Evolutionary conservation across 352 stramenopile genomes (phyloP).

Genomic region (Aphanomyces astaci): DNA sequence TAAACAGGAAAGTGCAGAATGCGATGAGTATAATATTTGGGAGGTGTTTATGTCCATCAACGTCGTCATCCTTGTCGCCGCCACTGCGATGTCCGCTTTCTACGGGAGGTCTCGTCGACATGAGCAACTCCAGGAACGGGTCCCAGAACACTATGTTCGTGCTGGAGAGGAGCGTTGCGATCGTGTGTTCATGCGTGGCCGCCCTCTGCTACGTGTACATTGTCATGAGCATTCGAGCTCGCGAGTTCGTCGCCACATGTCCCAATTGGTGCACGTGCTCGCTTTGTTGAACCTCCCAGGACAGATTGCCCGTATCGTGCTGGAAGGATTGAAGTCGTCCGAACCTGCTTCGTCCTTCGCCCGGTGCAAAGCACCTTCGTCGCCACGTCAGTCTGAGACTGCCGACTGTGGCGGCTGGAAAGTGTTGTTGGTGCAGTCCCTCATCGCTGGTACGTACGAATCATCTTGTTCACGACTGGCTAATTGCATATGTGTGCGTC

Average conservation of each 20-base stretch:
- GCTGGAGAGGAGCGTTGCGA: not conserved
- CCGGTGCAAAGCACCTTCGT: not conserved
- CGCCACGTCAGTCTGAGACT: not conserved
- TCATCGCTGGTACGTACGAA: not conserved
- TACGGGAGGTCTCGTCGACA: not conserved
- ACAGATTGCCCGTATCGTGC: slow-evolving; percentile 59
- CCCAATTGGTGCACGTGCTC: slow-evolving; percentile 78
- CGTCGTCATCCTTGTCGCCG: no score
- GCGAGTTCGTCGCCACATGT: slow-evolving; percentile 23
- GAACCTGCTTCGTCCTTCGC: not conserved
- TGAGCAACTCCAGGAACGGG: not conserved
- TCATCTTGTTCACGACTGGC: no score
- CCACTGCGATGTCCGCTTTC: not conserved
- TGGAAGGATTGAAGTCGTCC: slow-evolving; percentile 1
- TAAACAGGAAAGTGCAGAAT: no score
- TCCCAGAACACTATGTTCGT: not conserved
- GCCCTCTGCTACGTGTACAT: slow-evolving; percentile 79
- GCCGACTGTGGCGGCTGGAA: not conserved
- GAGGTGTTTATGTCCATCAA: no score
- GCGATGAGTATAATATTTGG: no score
- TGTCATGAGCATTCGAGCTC: slow-evolving; percentile 57
- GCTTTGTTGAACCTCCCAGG: slow-evolving; percentile 75
- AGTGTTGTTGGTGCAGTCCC: not conserved
- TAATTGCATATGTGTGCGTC: no score
- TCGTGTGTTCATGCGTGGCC: slow-evolving; percentile 62